Evolutionary conservation across 2,329 filamentous ascomycete species (phyloP), one percentile per base, ranked within the genome.

Genomic region (Tolypocladium sp.): DNA sequence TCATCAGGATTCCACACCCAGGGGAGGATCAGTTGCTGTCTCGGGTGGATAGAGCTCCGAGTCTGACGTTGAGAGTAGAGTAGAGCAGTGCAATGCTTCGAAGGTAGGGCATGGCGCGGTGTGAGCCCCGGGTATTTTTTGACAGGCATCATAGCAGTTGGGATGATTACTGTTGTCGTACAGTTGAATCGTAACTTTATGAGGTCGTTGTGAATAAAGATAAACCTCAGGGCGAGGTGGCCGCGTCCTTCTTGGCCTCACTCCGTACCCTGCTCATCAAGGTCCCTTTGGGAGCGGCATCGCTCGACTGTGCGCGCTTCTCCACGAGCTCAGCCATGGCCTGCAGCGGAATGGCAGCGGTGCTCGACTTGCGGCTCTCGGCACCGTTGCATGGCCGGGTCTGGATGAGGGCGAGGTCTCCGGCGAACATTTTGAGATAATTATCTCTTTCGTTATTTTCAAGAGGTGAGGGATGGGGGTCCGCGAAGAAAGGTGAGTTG

Each of bases 331-430:
- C 5, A 2, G 25, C 22, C 22, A 56, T 3, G 15, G 22, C 25
- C n/a, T 30, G 41, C 30, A 41, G 55, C 22, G n/a, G 46, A 20
- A 53, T 41, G 22, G 37, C 35, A 6, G 17, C 7, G 33, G 42
- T 15, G 44, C 22, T 46, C 22, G 22, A 27, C 44, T 17, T 27
- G 13, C 22, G 44, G 9, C 22, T 22, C 44, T 17, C 22, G 22
- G 44, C 22, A 9, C 15, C 22, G 22, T 27, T 46, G 44, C 44
- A 22, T 8, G 44, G 22, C 42, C 22, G 22, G 44, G 57, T 55
- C 40, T 58, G 65, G 59, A 71, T 64, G 61, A 64, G 65, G 22
- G 63, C 41, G 33, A 71, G 62, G 54, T 71, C 69, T 42, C 64
- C 68, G 20, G 64, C 61, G 58, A 70, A 71, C 69, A 71, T 71